Evolutionary conservation across 2,329 filamentous ascomycete species (phyloP).

Genomic region (Aspergillus sp.): DNA sequence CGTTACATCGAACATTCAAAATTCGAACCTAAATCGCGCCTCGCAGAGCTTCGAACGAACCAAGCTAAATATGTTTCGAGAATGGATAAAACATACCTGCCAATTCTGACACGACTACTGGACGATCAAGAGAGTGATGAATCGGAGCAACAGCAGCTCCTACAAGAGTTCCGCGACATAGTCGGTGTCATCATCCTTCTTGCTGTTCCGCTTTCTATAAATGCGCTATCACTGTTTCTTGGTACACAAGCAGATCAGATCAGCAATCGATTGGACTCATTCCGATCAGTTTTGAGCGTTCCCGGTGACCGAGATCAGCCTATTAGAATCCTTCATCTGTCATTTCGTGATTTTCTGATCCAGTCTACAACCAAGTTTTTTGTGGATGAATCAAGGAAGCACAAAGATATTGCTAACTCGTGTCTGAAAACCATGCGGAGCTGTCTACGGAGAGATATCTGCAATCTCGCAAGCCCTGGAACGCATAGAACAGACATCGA

Average conservation of each 20-base stretch:
- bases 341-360: slow-evolving; percentile 26
- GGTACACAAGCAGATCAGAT: slow-evolving; percentile 5
- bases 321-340: slow-evolving; percentile 17
- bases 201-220: slow-evolving; percentile 11
- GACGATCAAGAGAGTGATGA: slow-evolving; percentile 2
- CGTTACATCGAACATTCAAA: slow-evolving; percentile 2
- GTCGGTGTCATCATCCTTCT: slow-evolving; percentile 16
- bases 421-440: slow-evolving; percentile 16
- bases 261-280: slow-evolving; percentile 4
- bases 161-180: slow-evolving; percentile 11
- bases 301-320: slow-evolving; percentile 5
- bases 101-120: slow-evolving; percentile 12
- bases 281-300: slow-evolving; percentile 14
- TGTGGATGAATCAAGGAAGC: slow-evolving; percentile 21
- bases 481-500: slow-evolving; percentile 5
- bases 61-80: slow-evolving; percentile 6
- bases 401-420: slow-evolving; percentile 16
- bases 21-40: slow-evolving; percentile 3
- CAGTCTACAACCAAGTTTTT: slow-evolving; percentile 15
- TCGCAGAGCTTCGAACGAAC: slow-evolving; percentile 6
- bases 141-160: slow-evolving; percentile 5
- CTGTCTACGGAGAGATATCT: slow-evolving; percentile 10
- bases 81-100: slow-evolving; percentile 15
- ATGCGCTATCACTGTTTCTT: slow-evolving; percentile 9
- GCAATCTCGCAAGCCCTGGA: slow-evolving; percentile 4